Evolutionary conservation across 495 filamentous ascomycete species (phyloP).

Genomic region (Astrothelium subdiscretum): DNA sequence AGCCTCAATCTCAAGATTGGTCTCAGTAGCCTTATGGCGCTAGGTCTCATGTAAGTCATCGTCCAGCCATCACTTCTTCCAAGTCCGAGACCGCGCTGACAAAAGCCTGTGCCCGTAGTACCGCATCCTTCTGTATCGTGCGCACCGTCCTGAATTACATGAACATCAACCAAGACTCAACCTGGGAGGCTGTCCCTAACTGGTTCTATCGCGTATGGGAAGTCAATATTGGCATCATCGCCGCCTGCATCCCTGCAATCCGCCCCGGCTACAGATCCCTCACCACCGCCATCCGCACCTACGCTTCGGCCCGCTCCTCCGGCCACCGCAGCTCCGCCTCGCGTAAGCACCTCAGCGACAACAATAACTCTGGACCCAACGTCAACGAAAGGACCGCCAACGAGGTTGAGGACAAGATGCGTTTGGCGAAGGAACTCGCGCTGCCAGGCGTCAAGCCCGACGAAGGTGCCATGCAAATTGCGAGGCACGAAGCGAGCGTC

Average conservation of each 20-base stretch:
- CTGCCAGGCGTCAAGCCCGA: background rate
- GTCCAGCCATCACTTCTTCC: background rate
- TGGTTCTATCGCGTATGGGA: background rate
- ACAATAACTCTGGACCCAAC: background rate
- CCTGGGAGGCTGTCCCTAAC: background rate
- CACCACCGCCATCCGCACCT: background rate
- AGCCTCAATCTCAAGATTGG: background rate
- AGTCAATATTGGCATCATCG: background rate
- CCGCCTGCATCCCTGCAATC: background rate
- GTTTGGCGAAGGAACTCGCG: background rate
- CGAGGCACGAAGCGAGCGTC: background rate
- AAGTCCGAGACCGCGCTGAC: background rate
- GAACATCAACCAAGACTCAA: background rate
- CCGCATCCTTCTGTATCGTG: background rate
- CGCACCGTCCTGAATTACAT: background rate
- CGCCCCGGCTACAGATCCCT: background rate
- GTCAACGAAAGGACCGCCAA: background rate
- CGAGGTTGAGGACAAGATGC: background rate
- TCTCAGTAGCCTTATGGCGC: background rate
- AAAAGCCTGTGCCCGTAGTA: background rate
- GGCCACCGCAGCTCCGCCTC: background rate
- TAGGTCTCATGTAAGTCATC: background rate
- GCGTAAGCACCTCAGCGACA: background rate
- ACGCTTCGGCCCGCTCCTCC: background rate
- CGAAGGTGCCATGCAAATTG: background rate